These are phyloP conservation scores for Cytospora chrysosperma DNA, from an alignment of 2,329 filamentous ascomycete species.

Conservation along the genomic window DNA sequence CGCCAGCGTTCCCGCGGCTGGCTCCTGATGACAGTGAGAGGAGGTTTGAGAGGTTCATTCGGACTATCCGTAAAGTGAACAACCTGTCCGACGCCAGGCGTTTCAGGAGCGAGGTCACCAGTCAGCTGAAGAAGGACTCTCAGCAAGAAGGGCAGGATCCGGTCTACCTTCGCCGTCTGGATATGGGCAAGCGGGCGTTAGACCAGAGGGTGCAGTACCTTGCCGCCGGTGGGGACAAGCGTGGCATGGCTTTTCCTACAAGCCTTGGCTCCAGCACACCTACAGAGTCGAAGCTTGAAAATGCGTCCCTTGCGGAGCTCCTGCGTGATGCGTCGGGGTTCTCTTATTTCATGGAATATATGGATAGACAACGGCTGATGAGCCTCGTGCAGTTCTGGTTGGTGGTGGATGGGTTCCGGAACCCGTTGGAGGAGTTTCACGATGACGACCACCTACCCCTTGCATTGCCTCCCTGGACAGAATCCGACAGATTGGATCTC, in stretches of 20 bases:
- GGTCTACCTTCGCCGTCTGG: constrained; percentile 82
- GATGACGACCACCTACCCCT: constrained; percentile 65
- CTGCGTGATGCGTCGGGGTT: constrained; percentile 85
- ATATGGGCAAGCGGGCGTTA: constrained; percentile 85
- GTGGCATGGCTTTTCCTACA: constrained; percentile 30
- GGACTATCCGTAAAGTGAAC: constrained; percentile 81
- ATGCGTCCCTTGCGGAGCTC: constrained; percentile 78
- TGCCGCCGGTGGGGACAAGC: constrained; percentile 62
- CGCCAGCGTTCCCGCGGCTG: constrained; percentile 76
- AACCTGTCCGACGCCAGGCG: constrained; percentile 90
- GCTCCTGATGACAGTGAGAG: constrained; percentile 80
- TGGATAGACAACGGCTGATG: constrained; percentile 89
- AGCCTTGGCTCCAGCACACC: constrained; percentile 31
- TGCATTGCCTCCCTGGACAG: constrained; percentile 68
- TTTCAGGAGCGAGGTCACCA: constrained; percentile 88
- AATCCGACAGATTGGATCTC: constrained; percentile 82
- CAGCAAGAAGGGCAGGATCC: constrained; percentile 77
- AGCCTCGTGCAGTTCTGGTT: constrained; percentile 96
- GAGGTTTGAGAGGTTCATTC: constrained; percentile 91
- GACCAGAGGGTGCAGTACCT: constrained; percentile 87
- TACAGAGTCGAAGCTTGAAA: constrained; percentile 64
- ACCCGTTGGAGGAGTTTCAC: constrained; percentile 82
- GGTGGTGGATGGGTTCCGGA: constrained; percentile 93
- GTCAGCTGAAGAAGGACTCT: constrained; percentile 84
- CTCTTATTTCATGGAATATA: constrained; percentile 99